A percentile compares a stretch with the other conserved stretches of the same genome.
Conservation (phyloP, 306 rosid species). For the Pueraria montana region DNA sequence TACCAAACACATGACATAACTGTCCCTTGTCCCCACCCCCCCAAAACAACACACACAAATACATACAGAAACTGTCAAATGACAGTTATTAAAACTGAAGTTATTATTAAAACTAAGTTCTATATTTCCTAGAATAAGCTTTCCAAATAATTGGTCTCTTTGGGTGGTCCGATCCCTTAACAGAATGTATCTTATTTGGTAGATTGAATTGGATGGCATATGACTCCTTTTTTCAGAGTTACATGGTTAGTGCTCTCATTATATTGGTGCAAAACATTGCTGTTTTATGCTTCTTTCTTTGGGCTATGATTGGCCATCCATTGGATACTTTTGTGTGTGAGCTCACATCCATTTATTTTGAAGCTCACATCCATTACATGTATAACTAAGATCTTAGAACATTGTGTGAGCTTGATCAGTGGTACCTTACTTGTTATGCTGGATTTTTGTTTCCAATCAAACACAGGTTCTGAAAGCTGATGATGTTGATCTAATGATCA, state of each 20-base stretch:
- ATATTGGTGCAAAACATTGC: background rate
- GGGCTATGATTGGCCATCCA: slow-evolving; percentile 13
- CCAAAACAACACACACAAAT: too few relatives aligned
- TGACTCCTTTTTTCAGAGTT: slow-evolving; percentile 3
- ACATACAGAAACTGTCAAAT: too few relatives aligned
- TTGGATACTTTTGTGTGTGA: background rate
- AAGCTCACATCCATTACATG: background rate
- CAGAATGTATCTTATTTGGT: slow-evolving; percentile 18
- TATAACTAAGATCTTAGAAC: background rate
- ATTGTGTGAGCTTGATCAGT: background rate
- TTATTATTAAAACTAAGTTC: too few relatives aligned
- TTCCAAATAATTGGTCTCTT: background rate
- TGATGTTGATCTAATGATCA: slow-evolving; percentile 77
- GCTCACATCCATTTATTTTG: background rate
- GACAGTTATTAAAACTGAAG: too few relatives aligned
- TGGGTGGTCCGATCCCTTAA: background rate
- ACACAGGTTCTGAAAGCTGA: slow-evolving; percentile 80
- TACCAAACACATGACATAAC: too few relatives aligned
- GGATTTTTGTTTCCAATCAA: slow-evolving; percentile 21
- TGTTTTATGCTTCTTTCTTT: background rate
- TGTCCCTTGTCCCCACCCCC: too few relatives aligned
- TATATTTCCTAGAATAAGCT: too few relatives aligned
- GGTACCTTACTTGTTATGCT: background rate
- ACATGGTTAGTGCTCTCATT: background rate
- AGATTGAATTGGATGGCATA: slow-evolving; percentile 4